Base-by-base conservation (phyloP, 1,284 basidiomycete genomes). In the Coniferiporia weirii region DNA sequence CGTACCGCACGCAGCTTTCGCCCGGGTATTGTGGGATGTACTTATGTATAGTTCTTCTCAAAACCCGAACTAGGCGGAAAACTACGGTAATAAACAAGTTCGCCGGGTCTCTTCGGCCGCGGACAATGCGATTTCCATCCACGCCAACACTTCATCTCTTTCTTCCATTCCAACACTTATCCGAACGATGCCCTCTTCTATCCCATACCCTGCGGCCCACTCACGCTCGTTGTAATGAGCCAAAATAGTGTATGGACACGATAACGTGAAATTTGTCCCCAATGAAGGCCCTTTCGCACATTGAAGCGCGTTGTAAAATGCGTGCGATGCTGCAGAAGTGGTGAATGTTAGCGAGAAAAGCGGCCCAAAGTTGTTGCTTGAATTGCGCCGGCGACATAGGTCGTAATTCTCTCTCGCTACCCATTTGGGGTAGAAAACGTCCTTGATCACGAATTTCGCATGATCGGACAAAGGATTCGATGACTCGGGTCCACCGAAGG, bases 181-280 rank as follows among this genome's bases (percentile, higher is more conserved):
- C 61, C 97, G 80, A 5, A 99, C 91, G 48, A 99, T 74, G 4
- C 85, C 86, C 54, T 77, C 74, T 70, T 96, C 93, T 5, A 99
- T 93, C 15, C 93, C 95, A 71, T 84, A 95, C 61, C 78, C 72
- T 34, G 83, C 86, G 4, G 95, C 96, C 97, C 97, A 99, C 43
- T 91, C 91, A 58, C 97, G 75, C 74, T 99, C 97, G 4, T 76
- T 70, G 66, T 89, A 98, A 71, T 99, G 97, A 20, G 93, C 97
- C 20, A 99, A 79, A 63, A 99, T 87, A 4, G 93, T 90, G 71
- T 95, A 99, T 20, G 96, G 96, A 66, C 87, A 93, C 32, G 92
- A 93, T n/a, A 97, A 80, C 1, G 96, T 98, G 72, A 98, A 96
- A 77, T 95, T 98, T 35, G 95, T 98, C 1, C 96, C 96, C 27